Base-by-base conservation (phyloP, 345 rosid genomes). In the Luvunga scandens region DNA sequence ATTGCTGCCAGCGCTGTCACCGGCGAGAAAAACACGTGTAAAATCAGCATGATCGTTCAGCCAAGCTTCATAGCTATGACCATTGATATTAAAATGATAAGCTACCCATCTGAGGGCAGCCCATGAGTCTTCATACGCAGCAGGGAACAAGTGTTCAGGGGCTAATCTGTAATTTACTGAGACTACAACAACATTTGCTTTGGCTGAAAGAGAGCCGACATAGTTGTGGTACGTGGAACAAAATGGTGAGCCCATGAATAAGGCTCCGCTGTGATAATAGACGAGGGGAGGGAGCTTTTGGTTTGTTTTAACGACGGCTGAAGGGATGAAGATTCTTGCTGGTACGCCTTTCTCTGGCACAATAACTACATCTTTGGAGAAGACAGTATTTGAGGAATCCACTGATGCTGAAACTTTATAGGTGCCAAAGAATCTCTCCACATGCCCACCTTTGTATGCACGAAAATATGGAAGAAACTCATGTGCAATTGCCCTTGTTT, bases 1-100 rank as follows among this genome's bases (percentile, higher is more conserved):
- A 42, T 84, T 83, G 50, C 80, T 88, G 2, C 89, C 88, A 0
- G 87, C 89, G 8, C 85, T 82, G 30, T 88, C 90, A 18, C 89
- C 89, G 0, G 78, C 87, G 3, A 86, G 12, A 38, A 79, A 86
- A 22, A 87, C 79, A 24, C 31, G 28, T 0, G 34, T 10, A 6
- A 84, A 77, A 72, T 88, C 89, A 24, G 83, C 87, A 19, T 77
- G 38, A 25, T 34, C 19, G 12, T 83, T 84, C 1, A 89, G 66
- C 90, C 87, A 84, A 45, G 62, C 31, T 57, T 87, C 88, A 6
- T 79, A 78, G n/a, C 87, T 84, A 0, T 31, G 6, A 2, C 87
- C 77, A 14, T 38, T 6, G 6, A 16, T 75, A 8, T 38, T 6
- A 8, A 16, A 34, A 67, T 82, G 89, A n/a, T 86, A 83, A 3